Evolutionary conservation across 129 eudicot genomes (phyloP), one percentile per base, ranked within the genome.

Genomic region (Oenanthe sinensis): DNA sequence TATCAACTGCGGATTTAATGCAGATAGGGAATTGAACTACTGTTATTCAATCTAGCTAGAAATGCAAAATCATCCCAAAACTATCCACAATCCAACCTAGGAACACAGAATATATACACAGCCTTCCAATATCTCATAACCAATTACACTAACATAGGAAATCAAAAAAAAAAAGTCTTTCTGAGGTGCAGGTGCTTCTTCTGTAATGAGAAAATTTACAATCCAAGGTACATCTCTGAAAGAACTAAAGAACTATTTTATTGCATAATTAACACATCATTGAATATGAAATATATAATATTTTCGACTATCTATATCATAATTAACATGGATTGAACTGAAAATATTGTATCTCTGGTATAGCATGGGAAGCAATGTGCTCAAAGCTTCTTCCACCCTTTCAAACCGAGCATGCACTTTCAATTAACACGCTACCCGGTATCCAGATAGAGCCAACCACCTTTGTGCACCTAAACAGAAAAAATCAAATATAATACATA

Each of bases 391-490:
- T 86, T 96, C 99, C 68, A 89, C 97, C 46, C 99, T 87, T 72
- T 96, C 99, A n/a, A 75, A 92, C 97, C 22, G 99, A 96, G 88
- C 99, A 96, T 36, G 99, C 99, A 80, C 99, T 96, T 81, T 96
- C 99, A 68, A 96, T 90, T 81, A 96, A 85, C 79, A 96, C 99
- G n/a, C 81, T 93, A 97, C 37, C 97, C 99, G 74, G 99, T 96
- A 80, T 96, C 99, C 89, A 91, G 79, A 75, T 92, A 92, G 74
- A 93, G 92, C 99, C 99, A 96, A 48, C 99, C 99, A 72, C 93
- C 99, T 81, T 87, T 92, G 74, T 97, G 97, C 75, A 86, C 91
- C 99, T 96, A 84, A 79, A 62, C 43, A n/a, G n/a, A 73, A 60
- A 74, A 79, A 33, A 79, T 63, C 43, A 43, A 82, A 80, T 74